Conservation (phyloP, 441 rosid genomes). For the Populus hybrid region DNA sequence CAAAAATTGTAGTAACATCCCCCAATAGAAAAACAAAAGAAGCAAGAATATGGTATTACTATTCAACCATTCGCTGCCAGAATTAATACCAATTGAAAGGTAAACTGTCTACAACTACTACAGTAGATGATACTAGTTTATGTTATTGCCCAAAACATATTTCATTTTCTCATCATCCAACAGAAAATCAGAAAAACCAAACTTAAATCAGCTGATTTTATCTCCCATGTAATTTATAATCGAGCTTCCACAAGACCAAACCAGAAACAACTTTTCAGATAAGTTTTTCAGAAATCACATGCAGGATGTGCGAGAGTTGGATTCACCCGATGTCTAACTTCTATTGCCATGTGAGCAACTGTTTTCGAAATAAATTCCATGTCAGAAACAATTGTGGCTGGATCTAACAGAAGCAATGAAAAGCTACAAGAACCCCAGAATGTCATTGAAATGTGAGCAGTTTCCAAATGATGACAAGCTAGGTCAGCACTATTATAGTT, state of each 20-base stretch:
- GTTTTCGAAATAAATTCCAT: neutral
- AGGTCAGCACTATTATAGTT: neutral
- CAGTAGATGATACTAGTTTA: neutral
- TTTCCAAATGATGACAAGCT: neutral
- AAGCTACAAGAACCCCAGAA: neutral
- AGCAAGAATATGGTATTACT: neutral
- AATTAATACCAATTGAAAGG: neutral
- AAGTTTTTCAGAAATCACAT: neutral
- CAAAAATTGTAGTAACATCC: neutral
- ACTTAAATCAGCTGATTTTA: neutral
- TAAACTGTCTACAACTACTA: neutral
- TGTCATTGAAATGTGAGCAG: neutral
- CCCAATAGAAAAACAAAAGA: neutral
- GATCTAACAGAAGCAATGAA: neutral
- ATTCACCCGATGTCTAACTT: neutral
- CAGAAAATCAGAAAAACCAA: neutral
- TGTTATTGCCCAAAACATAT: neutral
- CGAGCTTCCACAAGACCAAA: neutral
- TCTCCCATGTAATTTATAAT: neutral
- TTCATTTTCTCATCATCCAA: neutral
- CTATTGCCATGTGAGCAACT: neutral
- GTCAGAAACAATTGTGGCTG: neutral
- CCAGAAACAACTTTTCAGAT: neutral
- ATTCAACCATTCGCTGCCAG: neutral
- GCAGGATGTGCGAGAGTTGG: neutral